A percentile compares a stretch with the other conserved stretches of the same genome.
These are phyloP conservation scores for Isabelozyma rhagii DNA, from an alignment of 805 yeast genomes.

Conservation along the genomic window DNA sequence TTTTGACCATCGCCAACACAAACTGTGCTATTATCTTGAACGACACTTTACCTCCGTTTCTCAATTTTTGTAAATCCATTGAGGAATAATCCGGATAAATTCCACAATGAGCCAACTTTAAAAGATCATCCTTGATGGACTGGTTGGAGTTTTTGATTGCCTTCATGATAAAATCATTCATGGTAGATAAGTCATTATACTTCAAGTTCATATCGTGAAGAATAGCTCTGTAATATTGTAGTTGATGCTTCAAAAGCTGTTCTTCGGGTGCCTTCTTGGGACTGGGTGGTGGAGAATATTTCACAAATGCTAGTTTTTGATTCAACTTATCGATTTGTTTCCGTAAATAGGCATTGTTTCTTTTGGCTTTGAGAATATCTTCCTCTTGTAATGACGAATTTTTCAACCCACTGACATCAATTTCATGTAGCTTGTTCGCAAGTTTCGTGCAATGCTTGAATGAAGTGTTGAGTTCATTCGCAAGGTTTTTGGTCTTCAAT, in stretches of 20 bases:
- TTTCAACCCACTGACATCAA: conserved; percentile 26
- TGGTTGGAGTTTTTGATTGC: conserved; percentile 26
- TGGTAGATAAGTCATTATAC: conserved; percentile 30
- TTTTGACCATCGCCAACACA: conserved; percentile 34
- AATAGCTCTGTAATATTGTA: conserved; percentile 45
- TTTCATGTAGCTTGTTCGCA: conserved; percentile 20
- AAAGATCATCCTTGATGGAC: conserved; percentile 22
- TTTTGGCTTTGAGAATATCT: conserved; percentile 5
- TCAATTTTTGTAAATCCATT: conserved; percentile 8
- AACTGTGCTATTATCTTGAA: conserved; percentile 33
- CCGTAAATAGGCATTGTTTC: conserved; percentile 21
- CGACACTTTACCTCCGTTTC: conserved; percentile 17
- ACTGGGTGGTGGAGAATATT: conserved; percentile 21
- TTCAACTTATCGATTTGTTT: conserved; percentile 27
- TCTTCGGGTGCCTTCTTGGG: conserved; percentile 5
- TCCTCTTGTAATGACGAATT: conserved; percentile 23
- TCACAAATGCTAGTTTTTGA: conserved; percentile 16
- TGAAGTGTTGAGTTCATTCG: conserved; percentile 27
- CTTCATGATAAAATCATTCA: conserved; percentile 29
- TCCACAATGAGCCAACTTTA: conserved; percentile 26
- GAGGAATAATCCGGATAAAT: conserved; percentile 29
- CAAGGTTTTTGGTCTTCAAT: conserved; percentile 19
- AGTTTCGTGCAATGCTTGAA: conserved; percentile 28
- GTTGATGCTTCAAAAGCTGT: conserved; percentile 35
- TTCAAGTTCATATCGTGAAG: conserved; percentile 40